phyloP scores from a whole-genome alignment of 2,329 filamentous ascomycete genomes.

The Xylariaceae sp. region DNA sequence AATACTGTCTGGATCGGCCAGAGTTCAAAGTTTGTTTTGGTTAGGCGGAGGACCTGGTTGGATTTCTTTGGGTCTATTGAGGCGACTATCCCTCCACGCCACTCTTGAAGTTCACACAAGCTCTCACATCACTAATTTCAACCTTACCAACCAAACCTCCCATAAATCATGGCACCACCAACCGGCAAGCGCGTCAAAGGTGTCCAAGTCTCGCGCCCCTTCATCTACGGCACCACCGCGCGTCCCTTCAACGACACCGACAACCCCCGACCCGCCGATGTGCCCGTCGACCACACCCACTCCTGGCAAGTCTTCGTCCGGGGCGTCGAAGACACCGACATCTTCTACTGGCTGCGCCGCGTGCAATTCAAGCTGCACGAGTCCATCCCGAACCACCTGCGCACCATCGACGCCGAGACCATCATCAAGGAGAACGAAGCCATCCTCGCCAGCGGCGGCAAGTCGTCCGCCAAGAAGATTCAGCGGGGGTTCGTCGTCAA shows the following conservation, averaged over 20 bases:
- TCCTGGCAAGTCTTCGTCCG: conserved; percentile 94
- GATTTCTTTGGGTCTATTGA: no score
- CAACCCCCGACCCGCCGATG: conserved; percentile 70
- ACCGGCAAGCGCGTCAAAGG: conserved; percentile 63
- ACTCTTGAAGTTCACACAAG: no score
- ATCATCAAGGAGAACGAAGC: conserved; percentile 29
- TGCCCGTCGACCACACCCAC: conserved; percentile 90
- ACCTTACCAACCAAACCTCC: background rate
- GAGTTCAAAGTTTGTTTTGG: no score
- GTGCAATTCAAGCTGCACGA: conserved; percentile 98
- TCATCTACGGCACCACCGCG: conserved; percentile 77
- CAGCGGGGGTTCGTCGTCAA: conserved; percentile 64
- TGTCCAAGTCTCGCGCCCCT: conserved; percentile 60
- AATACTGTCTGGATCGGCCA: no score
- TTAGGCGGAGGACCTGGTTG: no score
- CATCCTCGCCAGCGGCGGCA: conserved; percentile 12
- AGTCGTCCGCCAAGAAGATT: conserved; percentile 46
- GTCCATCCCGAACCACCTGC: conserved; percentile 86
- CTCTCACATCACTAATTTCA: no score
- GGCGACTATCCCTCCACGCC: no score
- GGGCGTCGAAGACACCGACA: conserved; percentile 82
- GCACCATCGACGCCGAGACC: conserved; percentile 52
- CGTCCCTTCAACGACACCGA: conserved; percentile 71
- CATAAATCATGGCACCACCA: conserved; percentile 56
- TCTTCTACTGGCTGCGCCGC: conserved; percentile 93